Conservation (phyloP, 2,329 filamentous ascomycete species). For the Penicillium occitanis region DNA sequence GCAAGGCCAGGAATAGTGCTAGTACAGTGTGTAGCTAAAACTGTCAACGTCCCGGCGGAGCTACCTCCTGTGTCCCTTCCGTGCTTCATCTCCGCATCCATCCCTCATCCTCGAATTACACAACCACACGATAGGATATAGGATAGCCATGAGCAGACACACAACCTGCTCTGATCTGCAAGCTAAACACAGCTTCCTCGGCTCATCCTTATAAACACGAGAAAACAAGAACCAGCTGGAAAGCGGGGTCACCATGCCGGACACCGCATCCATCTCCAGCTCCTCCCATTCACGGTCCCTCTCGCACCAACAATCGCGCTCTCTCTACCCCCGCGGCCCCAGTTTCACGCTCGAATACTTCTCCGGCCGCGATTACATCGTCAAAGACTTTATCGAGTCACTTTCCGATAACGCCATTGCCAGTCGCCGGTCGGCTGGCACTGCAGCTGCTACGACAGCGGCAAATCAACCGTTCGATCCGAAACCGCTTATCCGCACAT, state of each 20-base stretch:
- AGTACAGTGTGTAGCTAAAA: background rate
- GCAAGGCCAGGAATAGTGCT: background rate
- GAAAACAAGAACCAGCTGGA: background rate
- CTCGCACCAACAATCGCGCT: constrained; percentile 54
- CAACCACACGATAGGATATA: background rate
- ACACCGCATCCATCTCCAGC: constrained; percentile 33
- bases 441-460: constrained; percentile 26
- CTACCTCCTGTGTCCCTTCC: background rate
- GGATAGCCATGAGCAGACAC: background rate
- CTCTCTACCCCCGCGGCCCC: constrained; percentile 74
- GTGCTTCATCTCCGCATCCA: background rate
- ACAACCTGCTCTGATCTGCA: background rate
- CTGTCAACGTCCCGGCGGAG: background rate
- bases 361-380: constrained; percentile 89
- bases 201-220: too few relatives aligned
- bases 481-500: constrained; percentile 92
- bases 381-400: constrained; percentile 94
- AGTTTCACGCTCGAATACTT: constrained; percentile 87
- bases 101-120: background rate
- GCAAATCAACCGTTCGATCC: constrained; percentile 72
- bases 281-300: constrained; percentile 34
- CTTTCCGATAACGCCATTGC: constrained; percentile 79
- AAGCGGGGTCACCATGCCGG: constrained; percentile 33
- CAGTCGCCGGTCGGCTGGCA: constrained; percentile 70
- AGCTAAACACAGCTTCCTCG: background rate